Evolutionary conservation across 139 green algal genomes (phyloP).

Genomic region (Asterochloris sp.): DNA sequence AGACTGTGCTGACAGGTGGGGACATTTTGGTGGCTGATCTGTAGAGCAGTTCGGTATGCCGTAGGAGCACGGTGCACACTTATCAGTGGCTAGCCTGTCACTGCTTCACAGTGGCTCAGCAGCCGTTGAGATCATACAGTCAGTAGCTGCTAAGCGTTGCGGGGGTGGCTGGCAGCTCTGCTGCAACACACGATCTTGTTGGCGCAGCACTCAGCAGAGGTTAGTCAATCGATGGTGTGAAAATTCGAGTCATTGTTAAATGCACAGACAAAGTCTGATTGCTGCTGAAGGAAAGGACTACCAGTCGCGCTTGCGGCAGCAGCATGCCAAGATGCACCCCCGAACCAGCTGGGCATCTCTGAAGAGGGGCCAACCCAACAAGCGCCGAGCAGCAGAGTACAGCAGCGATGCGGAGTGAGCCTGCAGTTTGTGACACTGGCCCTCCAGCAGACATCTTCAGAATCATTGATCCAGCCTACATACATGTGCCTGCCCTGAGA

Average conservation of each 20-base stretch:
- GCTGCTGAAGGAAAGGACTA: conserved; percentile 57
- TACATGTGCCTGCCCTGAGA: neutral
- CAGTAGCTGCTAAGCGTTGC: neutral
- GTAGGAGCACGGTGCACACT: neutral
- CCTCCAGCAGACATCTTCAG: neutral
- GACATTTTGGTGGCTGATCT: neutral
- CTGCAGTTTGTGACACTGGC: too few species aligned
- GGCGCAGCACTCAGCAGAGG: neutral
- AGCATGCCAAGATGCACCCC: conserved; percentile 66
- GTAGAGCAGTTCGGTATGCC: neutral
- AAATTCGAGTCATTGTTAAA: neutral
- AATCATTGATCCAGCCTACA: neutral
- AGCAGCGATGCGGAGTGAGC: conserved; percentile 22
- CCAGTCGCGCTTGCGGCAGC: conserved; percentile 61
- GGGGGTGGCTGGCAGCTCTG: neutral
- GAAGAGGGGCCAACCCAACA: conserved; percentile 12
- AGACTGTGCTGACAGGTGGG: conserved; percentile 47
- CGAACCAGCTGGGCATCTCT: conserved; percentile 59
- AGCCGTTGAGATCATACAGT: neutral
- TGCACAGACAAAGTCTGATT: neutral
- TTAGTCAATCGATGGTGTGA: neutral
- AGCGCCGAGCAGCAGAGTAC: conserved; percentile 14
- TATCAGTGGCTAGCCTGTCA: neutral
- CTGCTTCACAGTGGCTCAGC: neutral
- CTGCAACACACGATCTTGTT: neutral